phyloP scores from a whole-genome alignment of 805 yeast genomes.

The Pichia insulana region DNA sequence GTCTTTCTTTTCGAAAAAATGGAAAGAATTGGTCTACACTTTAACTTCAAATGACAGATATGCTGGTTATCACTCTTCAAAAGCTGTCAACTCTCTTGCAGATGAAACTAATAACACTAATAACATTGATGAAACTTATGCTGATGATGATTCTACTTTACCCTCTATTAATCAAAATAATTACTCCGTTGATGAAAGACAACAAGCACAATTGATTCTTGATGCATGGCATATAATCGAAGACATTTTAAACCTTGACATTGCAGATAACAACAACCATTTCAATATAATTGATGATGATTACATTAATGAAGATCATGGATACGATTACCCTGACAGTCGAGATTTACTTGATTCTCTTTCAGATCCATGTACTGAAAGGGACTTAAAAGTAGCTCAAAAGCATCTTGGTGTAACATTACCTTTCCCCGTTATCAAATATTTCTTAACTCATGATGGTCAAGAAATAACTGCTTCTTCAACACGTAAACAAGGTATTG shows the following conservation, averaged over 20 bases:
- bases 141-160: not conserved
- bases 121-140: not conserved
- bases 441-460: slow-evolving; percentile 74
- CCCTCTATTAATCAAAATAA: too few relatives aligned
- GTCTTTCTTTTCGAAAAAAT: slow-evolving; percentile 26
- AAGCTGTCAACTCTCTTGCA: slow-evolving; percentile 5
- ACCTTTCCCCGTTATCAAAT: slow-evolving; percentile 71
- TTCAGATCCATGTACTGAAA: slow-evolving; percentile 53
- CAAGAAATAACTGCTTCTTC: slow-evolving; percentile 67
- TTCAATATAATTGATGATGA: not conserved
- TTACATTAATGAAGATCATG: slow-evolving; percentile 55
- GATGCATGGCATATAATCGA: slow-evolving; percentile 37
- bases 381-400: slow-evolving; percentile 72
- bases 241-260: slow-evolving; percentile 56
- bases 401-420: slow-evolving; percentile 60
- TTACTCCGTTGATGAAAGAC: slow-evolving; percentile 6
- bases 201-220: slow-evolving; percentile 9
- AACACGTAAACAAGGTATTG: slow-evolving; percentile 54
- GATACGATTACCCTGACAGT: slow-evolving; percentile 61
- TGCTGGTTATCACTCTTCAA: slow-evolving; percentile 46
- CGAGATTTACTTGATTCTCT: slow-evolving; percentile 36
- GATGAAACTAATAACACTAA: slow-evolving; percentile 19
- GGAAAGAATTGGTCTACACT: slow-evolving; percentile 55
- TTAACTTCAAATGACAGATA: slow-evolving; percentile 61
- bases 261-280: not conserved